A percentile compares a stretch with the other conserved stretches of the same genome.
Evolutionary conservation across 1,284 basidiomycete species (phyloP).

Genomic region (Neonothopanus nambi): DNA sequence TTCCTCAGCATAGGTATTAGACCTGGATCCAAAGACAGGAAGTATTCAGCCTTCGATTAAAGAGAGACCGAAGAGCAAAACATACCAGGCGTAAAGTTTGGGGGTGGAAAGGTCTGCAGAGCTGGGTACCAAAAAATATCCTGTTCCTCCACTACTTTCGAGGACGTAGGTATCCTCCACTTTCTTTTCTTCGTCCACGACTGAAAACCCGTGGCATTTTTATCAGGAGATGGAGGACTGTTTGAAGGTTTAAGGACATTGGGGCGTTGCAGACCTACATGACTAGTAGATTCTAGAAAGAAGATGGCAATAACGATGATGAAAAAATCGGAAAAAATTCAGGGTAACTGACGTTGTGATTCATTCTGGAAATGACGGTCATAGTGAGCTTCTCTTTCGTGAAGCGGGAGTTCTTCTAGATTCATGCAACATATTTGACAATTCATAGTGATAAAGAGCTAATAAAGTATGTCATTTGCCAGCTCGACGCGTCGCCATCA

Average conservation of each 20-base stretch:
- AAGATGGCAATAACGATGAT: too few relatives aligned
- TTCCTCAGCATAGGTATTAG: conserved; percentile 65
- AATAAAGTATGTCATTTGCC: too few relatives aligned
- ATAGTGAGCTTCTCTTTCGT: conserved; percentile 49
- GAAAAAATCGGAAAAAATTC: not conserved
- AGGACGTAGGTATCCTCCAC: conserved; percentile 18
- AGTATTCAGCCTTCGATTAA: conserved; percentile 1
- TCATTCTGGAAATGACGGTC: conserved; percentile 40
- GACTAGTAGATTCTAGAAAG: too few relatives aligned
- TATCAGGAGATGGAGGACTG: not conserved
- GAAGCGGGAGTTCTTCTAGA: conserved; percentile 35
- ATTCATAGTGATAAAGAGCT: conserved; percentile 4
- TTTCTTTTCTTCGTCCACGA: conserved; percentile 11
- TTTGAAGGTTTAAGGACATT: not conserved
- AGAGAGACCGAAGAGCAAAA: not conserved
- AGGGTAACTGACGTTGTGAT: not conserved
- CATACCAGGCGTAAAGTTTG: conserved; percentile 72
- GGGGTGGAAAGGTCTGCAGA: conserved; percentile 50
- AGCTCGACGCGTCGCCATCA: too few relatives aligned
- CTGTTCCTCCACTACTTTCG: conserved; percentile 27
- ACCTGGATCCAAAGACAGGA: conserved; percentile 52
- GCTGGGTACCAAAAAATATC: conserved; percentile 69
- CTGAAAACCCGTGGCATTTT: not conserved
- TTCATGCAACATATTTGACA: conserved; percentile 54
- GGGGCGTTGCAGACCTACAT: too few relatives aligned